These are phyloP conservation scores for Barnettozyma pratensis DNA, from an alignment of 805 yeast genomes.

Conservation along the genomic window DNA sequence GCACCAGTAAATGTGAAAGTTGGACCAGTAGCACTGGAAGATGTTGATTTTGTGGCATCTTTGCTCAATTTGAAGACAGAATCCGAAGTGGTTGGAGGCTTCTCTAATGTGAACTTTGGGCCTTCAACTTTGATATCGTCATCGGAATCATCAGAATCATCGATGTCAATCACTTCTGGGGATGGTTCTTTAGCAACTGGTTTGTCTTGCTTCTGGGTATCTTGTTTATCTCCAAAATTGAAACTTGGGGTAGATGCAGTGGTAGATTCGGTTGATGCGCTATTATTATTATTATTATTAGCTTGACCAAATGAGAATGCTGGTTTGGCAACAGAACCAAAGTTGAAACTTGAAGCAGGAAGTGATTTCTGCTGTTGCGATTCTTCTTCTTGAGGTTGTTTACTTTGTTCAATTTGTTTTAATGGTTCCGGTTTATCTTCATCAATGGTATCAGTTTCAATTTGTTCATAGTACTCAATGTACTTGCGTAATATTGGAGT, in stretches of 20 bases:
- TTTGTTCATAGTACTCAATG: constrained; percentile 41
- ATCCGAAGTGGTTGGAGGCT: constrained; percentile 43
- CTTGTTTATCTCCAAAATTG: neutral
- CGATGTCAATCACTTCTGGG: constrained; percentile 8
- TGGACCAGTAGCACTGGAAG: constrained; percentile 33
- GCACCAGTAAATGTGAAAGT: constrained; percentile 33
- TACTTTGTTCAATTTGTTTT: constrained; percentile 11
- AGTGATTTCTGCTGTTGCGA: constrained; percentile 15
- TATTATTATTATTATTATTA: neutral
- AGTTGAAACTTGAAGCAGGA: constrained; percentile 16
- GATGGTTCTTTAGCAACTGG: constrained; percentile 7
- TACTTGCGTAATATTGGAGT: constrained; percentile 55
- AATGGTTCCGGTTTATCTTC: constrained; percentile 6
- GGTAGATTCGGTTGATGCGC: neutral
- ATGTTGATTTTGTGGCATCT: constrained; percentile 18
- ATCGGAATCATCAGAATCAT: constrained; percentile 31
- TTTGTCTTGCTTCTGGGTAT: neutral
- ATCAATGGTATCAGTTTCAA: constrained; percentile 25
- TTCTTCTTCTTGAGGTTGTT: constrained; percentile 5
- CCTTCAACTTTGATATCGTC: constrained; percentile 68
- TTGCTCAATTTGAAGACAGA: constrained; percentile 45
- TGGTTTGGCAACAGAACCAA: constrained; percentile 11
- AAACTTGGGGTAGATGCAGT: constrained; percentile 3
- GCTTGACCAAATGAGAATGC: constrained; percentile 10
- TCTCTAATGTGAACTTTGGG: constrained; percentile 51